These are phyloP conservation scores for Neoboletus brunneissimus DNA, from an alignment of 768 basidiomycete species.

Conservation along the genomic window DNA sequence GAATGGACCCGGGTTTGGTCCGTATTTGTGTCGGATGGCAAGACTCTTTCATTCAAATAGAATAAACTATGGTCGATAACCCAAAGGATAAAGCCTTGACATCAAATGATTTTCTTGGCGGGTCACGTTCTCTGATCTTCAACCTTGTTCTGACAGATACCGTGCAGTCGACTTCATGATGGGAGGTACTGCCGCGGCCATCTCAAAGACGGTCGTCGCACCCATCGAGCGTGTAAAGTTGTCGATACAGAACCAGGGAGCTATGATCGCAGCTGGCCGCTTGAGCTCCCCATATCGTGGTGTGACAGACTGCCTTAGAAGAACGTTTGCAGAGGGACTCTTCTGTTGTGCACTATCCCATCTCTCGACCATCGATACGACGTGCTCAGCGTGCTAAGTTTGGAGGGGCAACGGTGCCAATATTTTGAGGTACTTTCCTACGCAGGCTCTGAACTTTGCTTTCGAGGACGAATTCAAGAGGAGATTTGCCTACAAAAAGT, in stretches of 20 bases:
- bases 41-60: no score
- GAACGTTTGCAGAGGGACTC: constrained; percentile 36
- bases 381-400: constrained; percentile 25
- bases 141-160: constrained; percentile 1
- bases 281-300: constrained; percentile 37
- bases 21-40: no score
- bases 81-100: neutral
- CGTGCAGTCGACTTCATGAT: constrained; percentile 36
- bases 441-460: constrained; percentile 47
- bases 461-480: constrained; percentile 45
- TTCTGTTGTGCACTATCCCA: constrained; percentile 30
- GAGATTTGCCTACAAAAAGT: constrained; percentile 36
- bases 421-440: constrained; percentile 45
- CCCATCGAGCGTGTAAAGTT: constrained; percentile 42
- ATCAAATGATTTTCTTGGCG: constrained; percentile 20
- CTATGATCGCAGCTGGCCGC: constrained; percentile 37
- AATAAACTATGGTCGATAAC: constrained; percentile 8
- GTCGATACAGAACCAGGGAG: constrained; percentile 40
- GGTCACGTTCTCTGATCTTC: neutral
- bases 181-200: constrained; percentile 35
- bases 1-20: neutral
- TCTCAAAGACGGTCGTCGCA: constrained; percentile 40
- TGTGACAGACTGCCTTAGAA: constrained; percentile 35
- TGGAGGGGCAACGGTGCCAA: constrained; percentile 47
- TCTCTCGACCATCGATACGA: neutral